Evolutionary conservation across 208 protist species (phyloP).

Genomic region (Crithidia thermophila): DNA sequence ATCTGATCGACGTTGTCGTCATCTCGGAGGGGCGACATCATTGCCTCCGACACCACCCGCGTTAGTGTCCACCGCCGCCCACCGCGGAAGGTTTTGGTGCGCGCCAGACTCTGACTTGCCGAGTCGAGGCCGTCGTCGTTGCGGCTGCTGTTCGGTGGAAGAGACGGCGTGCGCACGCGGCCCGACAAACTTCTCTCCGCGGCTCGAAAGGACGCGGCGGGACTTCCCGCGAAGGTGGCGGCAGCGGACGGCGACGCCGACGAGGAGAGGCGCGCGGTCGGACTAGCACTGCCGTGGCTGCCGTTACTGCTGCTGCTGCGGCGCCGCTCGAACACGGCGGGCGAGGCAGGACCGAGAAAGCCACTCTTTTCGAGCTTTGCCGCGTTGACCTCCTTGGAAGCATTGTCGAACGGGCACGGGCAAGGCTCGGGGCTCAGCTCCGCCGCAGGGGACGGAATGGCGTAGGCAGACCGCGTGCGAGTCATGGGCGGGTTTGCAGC

Average conservation of each 20-base stretch:
- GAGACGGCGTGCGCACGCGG: not conserved
- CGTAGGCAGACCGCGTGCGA: too few species aligned
- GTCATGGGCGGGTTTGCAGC: too few species aligned
- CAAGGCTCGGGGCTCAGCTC: too few species aligned
- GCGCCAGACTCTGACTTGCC: not conserved
- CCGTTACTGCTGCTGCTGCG: slow-evolving; percentile 4
- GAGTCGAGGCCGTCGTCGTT: not conserved
- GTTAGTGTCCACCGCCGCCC: not conserved
- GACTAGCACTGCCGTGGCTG: not conserved
- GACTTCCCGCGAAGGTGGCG: not conserved
- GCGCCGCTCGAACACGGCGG: not conserved
- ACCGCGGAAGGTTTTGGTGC: slow-evolving; percentile 7
- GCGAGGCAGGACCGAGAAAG: slow-evolving; percentile 14
- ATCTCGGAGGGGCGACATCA: not conserved
- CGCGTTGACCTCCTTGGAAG: too few species aligned
- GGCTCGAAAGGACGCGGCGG: not conserved
- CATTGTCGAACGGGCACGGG: too few species aligned
- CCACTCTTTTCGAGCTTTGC: not conserved
- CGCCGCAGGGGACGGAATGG: too few species aligned
- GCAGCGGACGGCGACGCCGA: not conserved
- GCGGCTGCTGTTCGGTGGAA: not conserved
- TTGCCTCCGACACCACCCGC: not conserved
- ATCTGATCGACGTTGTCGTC: not conserved
- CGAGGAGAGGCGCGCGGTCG: not conserved
- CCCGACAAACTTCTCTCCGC: not conserved